Evolutionary conservation across 192 early-diverging fungal species (phyloP).

Genomic region (Backusella mclennaniae): DNA sequence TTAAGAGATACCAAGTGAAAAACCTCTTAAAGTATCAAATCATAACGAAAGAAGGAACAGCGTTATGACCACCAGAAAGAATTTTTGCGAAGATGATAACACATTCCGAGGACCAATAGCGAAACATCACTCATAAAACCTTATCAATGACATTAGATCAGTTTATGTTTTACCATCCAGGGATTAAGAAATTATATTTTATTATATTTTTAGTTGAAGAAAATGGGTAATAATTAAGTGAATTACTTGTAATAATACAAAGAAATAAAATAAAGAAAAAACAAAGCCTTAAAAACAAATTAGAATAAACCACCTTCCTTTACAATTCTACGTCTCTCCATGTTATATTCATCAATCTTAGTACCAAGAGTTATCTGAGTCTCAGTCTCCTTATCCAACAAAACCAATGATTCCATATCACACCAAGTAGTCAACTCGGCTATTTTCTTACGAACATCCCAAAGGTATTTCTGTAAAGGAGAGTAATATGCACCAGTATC

Average conservation of each 20-base stretch:
- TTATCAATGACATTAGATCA: not conserved
- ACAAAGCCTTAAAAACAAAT: slow-evolving; percentile 9
- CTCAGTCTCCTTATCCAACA: not conserved
- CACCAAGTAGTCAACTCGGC: slow-evolving; percentile 27
- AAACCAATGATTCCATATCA: slow-evolving; percentile 13
- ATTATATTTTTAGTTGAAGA: not conserved
- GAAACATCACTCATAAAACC: not conserved
- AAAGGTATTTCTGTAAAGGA: slow-evolving; percentile 35
- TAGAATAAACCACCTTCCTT: slow-evolving; percentile 7
- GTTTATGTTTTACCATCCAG: not conserved
- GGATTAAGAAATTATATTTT: not conserved
- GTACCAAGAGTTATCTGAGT: slow-evolving; percentile 8
- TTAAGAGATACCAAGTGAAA: no score
- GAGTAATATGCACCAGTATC: slow-evolving; percentile 34
- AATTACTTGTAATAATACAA: not conserved
- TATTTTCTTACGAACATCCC: slow-evolving; percentile 31
- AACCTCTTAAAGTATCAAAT: no score
- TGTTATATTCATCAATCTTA: slow-evolving; percentile 22
- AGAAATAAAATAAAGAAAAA: not conserved
- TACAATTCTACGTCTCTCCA: slow-evolving; percentile 33
- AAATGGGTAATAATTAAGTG: not conserved
- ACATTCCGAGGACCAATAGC: not conserved
- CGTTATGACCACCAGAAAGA: not conserved
- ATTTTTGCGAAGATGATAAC: not conserved
- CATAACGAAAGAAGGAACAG: no score